Evolutionary conservation across 2,329 filamentous ascomycete species (phyloP), one percentile per base, ranked within the genome.

Genomic region (Talaromyces islandicus): DNA sequence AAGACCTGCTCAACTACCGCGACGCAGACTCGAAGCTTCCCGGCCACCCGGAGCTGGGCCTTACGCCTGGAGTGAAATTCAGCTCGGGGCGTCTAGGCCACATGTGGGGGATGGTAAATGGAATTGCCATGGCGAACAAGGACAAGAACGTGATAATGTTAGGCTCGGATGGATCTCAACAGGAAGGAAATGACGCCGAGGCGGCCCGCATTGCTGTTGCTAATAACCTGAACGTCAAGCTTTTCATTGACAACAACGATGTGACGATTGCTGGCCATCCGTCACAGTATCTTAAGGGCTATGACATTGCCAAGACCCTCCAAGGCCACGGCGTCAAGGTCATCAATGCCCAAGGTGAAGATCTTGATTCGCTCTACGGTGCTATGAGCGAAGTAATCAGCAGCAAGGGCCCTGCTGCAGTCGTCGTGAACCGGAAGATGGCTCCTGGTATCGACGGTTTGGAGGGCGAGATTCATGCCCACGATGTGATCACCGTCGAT

Each of bases 151-250:
- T 76, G 14, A 63, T 76, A 19, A 54, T 76, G 58, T 62, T 76
- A 35, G 74, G 74, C 24, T 76, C 74, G 0, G 74, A 76, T 61
- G 74, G 74, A 17, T 74, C 73, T n/a, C 73, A 76, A 61, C 73
- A 76, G 60, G 74, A 76, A 67, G 74, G 74, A 61, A 73, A 76
- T 38, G 73, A 76, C 38, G 73, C 72, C n/a, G 74, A 76, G 61
- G 73, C 74, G 9, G 74, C 74, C 1, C 69, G 74, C 1, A 65
- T 76, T 60, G 73, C 74, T 1, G 73, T 75, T 2, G 73, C 72
- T 17, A 66, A 69, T 17, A 67, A 70, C 38, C 65, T 76, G 30
- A 75, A 75, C 14, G 68, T 76, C 46, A 76, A 76, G 67, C 54
- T 76, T 12, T 69, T 76, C 57, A 63, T 76, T 54, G 74, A 76